These are phyloP conservation scores for Colletotrichum lindemuthianum DNA, from an alignment of 2,329 filamentous ascomycete species.

Conservation along the genomic window DNA sequence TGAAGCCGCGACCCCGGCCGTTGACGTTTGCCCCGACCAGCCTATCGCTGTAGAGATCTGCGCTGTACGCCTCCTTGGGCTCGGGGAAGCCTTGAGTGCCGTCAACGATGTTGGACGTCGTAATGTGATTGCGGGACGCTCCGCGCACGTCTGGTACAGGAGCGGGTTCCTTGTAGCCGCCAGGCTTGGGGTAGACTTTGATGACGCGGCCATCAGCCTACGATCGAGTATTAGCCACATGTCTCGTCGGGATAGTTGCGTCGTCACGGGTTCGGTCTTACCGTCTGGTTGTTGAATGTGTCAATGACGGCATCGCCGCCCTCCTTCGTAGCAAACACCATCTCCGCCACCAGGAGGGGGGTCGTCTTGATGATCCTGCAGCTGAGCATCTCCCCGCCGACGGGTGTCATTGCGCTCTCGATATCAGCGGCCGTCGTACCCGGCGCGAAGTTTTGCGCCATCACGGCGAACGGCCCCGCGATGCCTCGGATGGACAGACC, in stretches of 20 bases:
- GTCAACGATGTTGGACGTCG: slow-evolving; percentile 58
- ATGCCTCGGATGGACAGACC: slow-evolving; percentile 79
- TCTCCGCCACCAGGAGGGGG: slow-evolving; percentile 81
- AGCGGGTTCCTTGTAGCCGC: slow-evolving; percentile 47
- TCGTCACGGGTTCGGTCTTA: slow-evolving; percentile 50
- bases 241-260: background rate
- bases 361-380: slow-evolving; percentile 74
- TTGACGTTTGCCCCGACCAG: slow-evolving; percentile 43
- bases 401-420: slow-evolving; percentile 80
- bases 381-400: slow-evolving; percentile 74
- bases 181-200: slow-evolving; percentile 76
- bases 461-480: slow-evolving; percentile 75
- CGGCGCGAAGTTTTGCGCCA: slow-evolving; percentile 84
- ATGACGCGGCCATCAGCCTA: slow-evolving; percentile 80
- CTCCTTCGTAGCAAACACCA: slow-evolving; percentile 77
- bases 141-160: slow-evolving; percentile 46
- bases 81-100: slow-evolving; percentile 65
- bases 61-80: slow-evolving; percentile 51
- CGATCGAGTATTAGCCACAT: slow-evolving; percentile 5
- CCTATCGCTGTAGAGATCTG: slow-evolving; percentile 63
- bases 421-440: slow-evolving; percentile 86
- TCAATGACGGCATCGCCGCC: slow-evolving; percentile 79
- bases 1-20: slow-evolving; percentile 39
- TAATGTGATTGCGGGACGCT: slow-evolving; percentile 34
- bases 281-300: slow-evolving; percentile 82